Percentiles rank a stretch among this genome's conserved stretches.
Evolutionary conservation across 2,329 filamentous ascomycete genomes (phyloP).

Genomic region (Esteya vermicola): DNA sequence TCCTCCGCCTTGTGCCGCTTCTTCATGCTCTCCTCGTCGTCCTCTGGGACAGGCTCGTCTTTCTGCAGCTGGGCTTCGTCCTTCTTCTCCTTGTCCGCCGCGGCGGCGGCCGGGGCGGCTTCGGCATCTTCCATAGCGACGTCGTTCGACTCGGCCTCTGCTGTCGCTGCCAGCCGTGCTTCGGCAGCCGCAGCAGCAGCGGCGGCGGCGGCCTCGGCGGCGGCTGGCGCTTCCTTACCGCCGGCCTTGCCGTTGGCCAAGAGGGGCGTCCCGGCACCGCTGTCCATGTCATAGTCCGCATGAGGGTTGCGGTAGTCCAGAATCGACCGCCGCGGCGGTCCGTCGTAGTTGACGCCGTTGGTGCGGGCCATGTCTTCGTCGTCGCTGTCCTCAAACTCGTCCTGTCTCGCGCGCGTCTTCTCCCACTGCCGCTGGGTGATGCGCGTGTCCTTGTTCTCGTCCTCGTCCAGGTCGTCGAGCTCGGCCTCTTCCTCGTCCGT

Average conservation of each 20-base stretch:
- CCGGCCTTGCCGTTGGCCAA: constrained; percentile 1
- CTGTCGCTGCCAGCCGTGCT: constrained; percentile 2
- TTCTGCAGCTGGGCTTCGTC: constrained; percentile 11
- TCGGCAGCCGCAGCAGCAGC: constrained; percentile 2
- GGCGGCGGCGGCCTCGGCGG: not conserved
- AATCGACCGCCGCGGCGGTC: constrained; percentile 32
- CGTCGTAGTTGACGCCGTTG: constrained; percentile 48
- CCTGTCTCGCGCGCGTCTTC: constrained; percentile 58
- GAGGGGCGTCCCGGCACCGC: constrained; percentile 4
- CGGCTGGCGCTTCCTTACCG: not conserved
- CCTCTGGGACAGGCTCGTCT: constrained; percentile 5
- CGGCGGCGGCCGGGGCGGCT: not conserved
- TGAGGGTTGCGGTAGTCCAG: constrained; percentile 34
- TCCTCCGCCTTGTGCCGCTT: constrained; percentile 1
- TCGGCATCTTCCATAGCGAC: constrained; percentile 23
- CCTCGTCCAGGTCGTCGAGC: constrained; percentile 60
- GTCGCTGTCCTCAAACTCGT: constrained; percentile 77
- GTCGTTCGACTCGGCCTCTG: constrained; percentile 14
- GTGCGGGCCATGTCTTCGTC: constrained; percentile 67
- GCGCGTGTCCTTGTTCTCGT: constrained; percentile 72
- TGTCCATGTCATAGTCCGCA: constrained; percentile 23
- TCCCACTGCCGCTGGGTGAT: constrained; percentile 75
- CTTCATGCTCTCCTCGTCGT: constrained; percentile 10
- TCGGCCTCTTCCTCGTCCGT: constrained; percentile 54
- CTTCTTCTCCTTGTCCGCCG: constrained; percentile 22